Base-by-base conservation (phyloP, 2,329 filamentous ascomycete species). In the Aspergillus ochraceoroseus region DNA sequence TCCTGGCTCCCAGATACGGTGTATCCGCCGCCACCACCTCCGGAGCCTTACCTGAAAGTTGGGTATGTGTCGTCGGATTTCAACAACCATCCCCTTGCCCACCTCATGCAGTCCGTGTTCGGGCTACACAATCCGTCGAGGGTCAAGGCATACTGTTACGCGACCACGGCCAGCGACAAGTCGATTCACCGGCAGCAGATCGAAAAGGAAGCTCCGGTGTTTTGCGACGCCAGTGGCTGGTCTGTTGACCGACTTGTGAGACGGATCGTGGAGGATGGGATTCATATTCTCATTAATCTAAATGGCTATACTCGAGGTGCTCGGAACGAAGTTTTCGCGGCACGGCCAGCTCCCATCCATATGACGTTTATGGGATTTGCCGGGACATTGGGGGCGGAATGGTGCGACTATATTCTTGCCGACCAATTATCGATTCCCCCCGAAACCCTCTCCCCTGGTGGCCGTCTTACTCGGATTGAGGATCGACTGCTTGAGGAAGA, bases 321-420 rank as follows among this genome's bases (percentile, higher is more conserved):
- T n/a, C 80, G 89, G 15, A 98, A 98, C 54, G 92, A 98, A 60
- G 83, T 98, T 3, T 98, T 98, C 62, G 92, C 92, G 14, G 92
- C 92, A 14, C 80, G 94, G 17, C 87, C 92, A 11, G 88, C 89
- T 2, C 92, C 92, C 0, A 87, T 98, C 29, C 92, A 98, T 52
- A 98, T 98, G 92, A 95, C 92, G 0, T 98, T 98, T 58, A 98
- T 98, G 92, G 92, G 92, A 0, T 98, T 98, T 61, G 92, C 92
- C 0, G 92, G 92, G 7, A 95, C 90, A 0, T 71, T 98, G 1
- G 92, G 92, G 4, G 92, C 92, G 2, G 92, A 98, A 61, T 98
- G 92, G 92, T 98, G 92, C 54, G 92, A 98, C 62, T 98, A 98
- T 58, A 81, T 98, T 11, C 76, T 96, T 17, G 89, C 92, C 3